Percentiles rank a stretch among this genome's conserved stretches.
Conservation (phyloP, 163 green algal species). For the Coccomyxa subellipsoidea region DNA sequence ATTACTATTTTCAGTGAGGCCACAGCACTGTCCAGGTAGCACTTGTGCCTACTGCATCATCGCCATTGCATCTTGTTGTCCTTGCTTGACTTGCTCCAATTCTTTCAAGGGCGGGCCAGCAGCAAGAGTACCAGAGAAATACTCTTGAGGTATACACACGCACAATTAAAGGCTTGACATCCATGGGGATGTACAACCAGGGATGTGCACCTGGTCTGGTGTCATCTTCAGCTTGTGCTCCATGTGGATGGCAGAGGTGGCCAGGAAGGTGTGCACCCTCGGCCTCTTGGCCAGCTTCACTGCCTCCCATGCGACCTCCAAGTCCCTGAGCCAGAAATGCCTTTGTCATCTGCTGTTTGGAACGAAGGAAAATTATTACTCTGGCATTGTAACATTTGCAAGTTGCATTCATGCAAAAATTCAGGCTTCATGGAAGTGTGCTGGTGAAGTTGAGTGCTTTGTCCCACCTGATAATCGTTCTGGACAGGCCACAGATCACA, state of each 20-base stretch:
- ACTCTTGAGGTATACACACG: too few species aligned
- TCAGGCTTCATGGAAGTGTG: too few species aligned
- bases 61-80: too few species aligned
- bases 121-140: too few species aligned
- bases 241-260: conserved; percentile 96
- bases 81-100: too few species aligned
- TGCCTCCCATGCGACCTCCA: conserved; percentile 66
- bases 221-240: conserved; percentile 92
- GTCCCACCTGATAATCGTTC: conserved; percentile 52
- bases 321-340: conserved; percentile 27
- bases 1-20: too few species aligned
- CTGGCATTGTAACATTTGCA: background rate
- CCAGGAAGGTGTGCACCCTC: conserved; percentile 97
- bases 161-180: too few species aligned
- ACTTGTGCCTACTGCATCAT: too few species aligned
- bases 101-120: too few species aligned
- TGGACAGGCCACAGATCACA: conserved; percentile 96
- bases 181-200: too few species aligned
- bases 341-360: background rate
- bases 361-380: background rate
- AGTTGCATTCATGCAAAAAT: background rate
- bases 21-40: too few species aligned
- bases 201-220: conserved; percentile 60
- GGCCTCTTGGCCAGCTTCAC: conserved; percentile 77
- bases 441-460: too few species aligned